Base-by-base conservation (phyloP, 177 flowering plant genomes). In the Vitis hybrid region DNA sequence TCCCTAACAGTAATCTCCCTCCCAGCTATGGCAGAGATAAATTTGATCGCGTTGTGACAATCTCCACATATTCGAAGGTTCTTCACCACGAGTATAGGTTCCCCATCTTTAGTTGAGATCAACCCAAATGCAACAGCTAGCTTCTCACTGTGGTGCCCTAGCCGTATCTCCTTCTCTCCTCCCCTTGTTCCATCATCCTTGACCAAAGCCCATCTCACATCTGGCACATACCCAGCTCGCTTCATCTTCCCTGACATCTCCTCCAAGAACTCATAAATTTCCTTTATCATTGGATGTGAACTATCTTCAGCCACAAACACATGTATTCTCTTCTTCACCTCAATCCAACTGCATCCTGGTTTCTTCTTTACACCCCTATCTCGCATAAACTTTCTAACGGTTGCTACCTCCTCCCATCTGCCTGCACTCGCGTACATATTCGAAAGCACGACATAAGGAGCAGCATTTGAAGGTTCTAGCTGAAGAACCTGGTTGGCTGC, bases 311-410 rank as follows among this genome's bases (percentile, higher is more conserved):
- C 98, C 10, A 93, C 89, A 81, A 93, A 93, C 2, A 86, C 81
- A 74, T 93, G 94, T 8, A 79, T 62, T 76, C 68, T 75, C 70
- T 82, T 86, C 19, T 86, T 80, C 73, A 90, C 75, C 76, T 91
- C 98, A 55, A 93, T 87, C 97, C 97, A 91, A 77, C 97, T 92
- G 70, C 92, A 89, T 10, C 98, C 98, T 6, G 98, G 94, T 75
- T 79, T 84, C 76, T 90, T 94, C 80, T 65, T 86, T 73, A 90
- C 81, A 16, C 94, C 85, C 68, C 82, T 81, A 39, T 85, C 88
- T 72, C 89, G 73, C 96, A 94, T 89, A 29, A 77, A 73, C 73
- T 72, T 90, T 73, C 88, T 80, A 10, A 89, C 74, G 13, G 45
- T 51, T 2, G 90, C 88, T 20, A 73, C 82, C 64, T 94, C 93